Evolutionary conservation across 2,329 filamentous ascomycete genomes (phyloP).

Genomic region (Colletotrichum costaricense): DNA sequence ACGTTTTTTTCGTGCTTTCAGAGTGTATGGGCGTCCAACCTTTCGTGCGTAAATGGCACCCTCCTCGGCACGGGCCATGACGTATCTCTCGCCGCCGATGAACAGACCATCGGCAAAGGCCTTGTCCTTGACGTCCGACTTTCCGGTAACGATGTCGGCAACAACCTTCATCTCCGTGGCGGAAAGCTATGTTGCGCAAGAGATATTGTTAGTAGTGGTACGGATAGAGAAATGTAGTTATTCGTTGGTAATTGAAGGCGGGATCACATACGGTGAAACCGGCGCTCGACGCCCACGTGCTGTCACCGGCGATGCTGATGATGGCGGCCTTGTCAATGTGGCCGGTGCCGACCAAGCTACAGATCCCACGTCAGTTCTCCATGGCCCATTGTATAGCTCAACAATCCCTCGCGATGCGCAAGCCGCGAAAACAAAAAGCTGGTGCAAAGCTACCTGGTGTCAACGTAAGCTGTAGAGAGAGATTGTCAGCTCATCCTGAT

Average conservation of each 20-base stretch:
- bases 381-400: constrained; percentile 2
- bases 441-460: constrained; percentile 56
- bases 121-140: constrained; percentile 66
- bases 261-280: constrained; percentile 75
- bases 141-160: constrained; percentile 60
- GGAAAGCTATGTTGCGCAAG: constrained; percentile 59
- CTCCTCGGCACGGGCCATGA: constrained; percentile 81
- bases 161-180: constrained; percentile 71
- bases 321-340: constrained; percentile 89
- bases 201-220: constrained; percentile 7
- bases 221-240: constrained; percentile 1
- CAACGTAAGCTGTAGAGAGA: constrained; percentile 58
- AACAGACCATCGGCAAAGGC: constrained; percentile 80
- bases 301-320: constrained; percentile 83
- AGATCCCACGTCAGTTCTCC: constrained; percentile 22
- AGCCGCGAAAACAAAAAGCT: not conserved
- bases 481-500: constrained; percentile 43
- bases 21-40: constrained; percentile 61
- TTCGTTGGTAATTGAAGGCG: not conserved
- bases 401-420: not conserved
- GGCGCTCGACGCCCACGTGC: constrained; percentile 78
- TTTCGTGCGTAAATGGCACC: constrained; percentile 87
- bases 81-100: constrained; percentile 81
- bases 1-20: constrained; percentile 19
- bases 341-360: constrained; percentile 82